Evolutionary conservation across 2,329 filamentous ascomycete genomes (phyloP).

Genomic region (Nemania diffusa): DNA sequence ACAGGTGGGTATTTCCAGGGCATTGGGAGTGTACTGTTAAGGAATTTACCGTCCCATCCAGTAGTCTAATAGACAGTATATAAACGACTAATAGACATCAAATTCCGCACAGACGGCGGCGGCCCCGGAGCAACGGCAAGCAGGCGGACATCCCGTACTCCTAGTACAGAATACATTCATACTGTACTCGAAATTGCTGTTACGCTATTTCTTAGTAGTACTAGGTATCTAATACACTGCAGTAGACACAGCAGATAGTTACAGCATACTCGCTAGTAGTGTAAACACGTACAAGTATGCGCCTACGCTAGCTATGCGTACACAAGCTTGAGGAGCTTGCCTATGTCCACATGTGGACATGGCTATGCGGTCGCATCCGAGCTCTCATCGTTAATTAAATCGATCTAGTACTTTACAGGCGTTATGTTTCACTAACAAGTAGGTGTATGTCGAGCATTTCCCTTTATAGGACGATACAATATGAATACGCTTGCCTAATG

Average conservation of each 20-base stretch:
- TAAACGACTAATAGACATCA: background rate
- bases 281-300: background rate
- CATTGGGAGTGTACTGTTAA: slow-evolving; percentile 1
- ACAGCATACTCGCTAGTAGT: background rate
- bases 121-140: background rate
- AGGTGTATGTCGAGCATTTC: slow-evolving; percentile 21
- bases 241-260: no score
- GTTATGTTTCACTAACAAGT: slow-evolving; percentile 5
- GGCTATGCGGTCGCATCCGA: background rate
- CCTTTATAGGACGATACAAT: slow-evolving; percentile 8
- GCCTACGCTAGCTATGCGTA: no score
- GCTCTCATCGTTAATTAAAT: background rate
- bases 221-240: no score
- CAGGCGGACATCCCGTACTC: background rate
- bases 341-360: slow-evolving; percentile 3
- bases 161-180: slow-evolving; percentile 2
- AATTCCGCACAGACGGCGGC: background rate
- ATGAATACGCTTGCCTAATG: no score
- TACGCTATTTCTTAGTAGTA: background rate
- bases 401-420: background rate
- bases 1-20: slow-evolving; percentile 12
- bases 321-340: background rate
- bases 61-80: background rate
- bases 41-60: background rate
- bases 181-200: background rate